Percentiles rank a stretch among this genome's conserved stretches.
phyloP scores from a whole-genome alignment of 140 eudicot genomes.

The Senecio squalidus region DNA sequence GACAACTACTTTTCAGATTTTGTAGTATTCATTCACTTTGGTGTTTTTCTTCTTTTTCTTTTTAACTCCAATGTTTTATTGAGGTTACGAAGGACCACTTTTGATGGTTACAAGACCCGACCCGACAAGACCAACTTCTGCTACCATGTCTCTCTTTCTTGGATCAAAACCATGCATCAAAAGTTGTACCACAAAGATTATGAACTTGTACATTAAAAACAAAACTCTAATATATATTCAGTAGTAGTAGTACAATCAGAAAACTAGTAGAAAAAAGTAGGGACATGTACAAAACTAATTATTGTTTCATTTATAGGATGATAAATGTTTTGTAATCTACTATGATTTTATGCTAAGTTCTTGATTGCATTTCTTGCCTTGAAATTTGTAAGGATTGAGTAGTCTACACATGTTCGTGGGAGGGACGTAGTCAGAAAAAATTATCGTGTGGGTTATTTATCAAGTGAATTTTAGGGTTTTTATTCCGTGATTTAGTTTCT shows the following conservation, averaged over 20 bases:
- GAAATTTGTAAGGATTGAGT: too few relatives aligned
- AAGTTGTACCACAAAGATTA: conserved; percentile 22
- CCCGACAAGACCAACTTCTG: conserved; percentile 39
- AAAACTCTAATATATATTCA: conserved; percentile 4
- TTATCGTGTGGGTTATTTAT: too few relatives aligned
- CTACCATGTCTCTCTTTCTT: conserved; percentile 33
- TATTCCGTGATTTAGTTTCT: too few relatives aligned
- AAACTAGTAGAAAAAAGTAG: neutral
- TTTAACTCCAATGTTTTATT: conserved; percentile 10
- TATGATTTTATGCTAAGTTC: too few relatives aligned
- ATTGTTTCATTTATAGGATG: too few relatives aligned
- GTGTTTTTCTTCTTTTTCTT: conserved; percentile 12
- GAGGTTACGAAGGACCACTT: conserved; percentile 23
- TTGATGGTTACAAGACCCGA: conserved; percentile 38
- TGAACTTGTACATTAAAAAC: conserved; percentile 7
- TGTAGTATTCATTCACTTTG: conserved; percentile 20
- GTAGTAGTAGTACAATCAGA: neutral
- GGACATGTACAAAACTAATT: neutral
- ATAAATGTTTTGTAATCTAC: too few relatives aligned
- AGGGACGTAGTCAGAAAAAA: too few relatives aligned
- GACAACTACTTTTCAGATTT: conserved; percentile 49
- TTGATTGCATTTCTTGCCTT: too few relatives aligned
- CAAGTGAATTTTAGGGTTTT: too few relatives aligned
- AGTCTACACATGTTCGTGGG: too few relatives aligned
- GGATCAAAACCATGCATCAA: conserved; percentile 37